Evolutionary conservation across 1,139 yeast genomes (phyloP).

Genomic region (Scheffersomyces lignicola): DNA sequence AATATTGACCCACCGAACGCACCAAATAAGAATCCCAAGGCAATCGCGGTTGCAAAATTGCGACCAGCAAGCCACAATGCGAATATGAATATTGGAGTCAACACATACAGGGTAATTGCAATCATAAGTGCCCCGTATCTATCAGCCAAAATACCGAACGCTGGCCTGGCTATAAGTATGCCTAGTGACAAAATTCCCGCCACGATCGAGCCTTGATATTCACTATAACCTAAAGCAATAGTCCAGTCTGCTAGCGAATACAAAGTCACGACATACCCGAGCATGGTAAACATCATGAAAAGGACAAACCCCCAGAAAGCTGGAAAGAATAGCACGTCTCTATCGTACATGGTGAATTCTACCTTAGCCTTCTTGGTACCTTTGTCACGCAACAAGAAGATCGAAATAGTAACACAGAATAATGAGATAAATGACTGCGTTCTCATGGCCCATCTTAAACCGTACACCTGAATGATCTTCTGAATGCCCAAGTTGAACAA

Average conservation of each 20-base stretch:
- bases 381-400: constrained; percentile 15
- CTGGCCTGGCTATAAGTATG: constrained; percentile 34
- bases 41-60: constrained; percentile 49
- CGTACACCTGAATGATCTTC: constrained; percentile 19
- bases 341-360: constrained; percentile 10
- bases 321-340: constrained; percentile 24
- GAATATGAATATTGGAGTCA: constrained; percentile 38
- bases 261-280: constrained; percentile 37
- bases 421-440: constrained; percentile 30
- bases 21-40: constrained; percentile 17
- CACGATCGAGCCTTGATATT: constrained; percentile 47
- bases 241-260: constrained; percentile 35
- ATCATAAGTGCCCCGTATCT: constrained; percentile 46
- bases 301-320: constrained; percentile 9
- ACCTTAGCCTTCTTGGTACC: constrained; percentile 18
- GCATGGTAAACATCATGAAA: constrained; percentile 34
- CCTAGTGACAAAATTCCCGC: constrained; percentile 52
- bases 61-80: constrained; percentile 67
- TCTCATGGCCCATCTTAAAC: constrained; percentile 44
- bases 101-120: constrained; percentile 28
- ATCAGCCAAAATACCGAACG: constrained; percentile 50
- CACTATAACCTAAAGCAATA: constrained; percentile 25
- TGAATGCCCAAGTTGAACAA: constrained; percentile 32
- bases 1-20: constrained; percentile 10
- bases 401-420: constrained; percentile 26